Evolutionary conservation across 805 yeast species (phyloP).

Genomic region (Metschnikowia baotianmanensis): DNA sequence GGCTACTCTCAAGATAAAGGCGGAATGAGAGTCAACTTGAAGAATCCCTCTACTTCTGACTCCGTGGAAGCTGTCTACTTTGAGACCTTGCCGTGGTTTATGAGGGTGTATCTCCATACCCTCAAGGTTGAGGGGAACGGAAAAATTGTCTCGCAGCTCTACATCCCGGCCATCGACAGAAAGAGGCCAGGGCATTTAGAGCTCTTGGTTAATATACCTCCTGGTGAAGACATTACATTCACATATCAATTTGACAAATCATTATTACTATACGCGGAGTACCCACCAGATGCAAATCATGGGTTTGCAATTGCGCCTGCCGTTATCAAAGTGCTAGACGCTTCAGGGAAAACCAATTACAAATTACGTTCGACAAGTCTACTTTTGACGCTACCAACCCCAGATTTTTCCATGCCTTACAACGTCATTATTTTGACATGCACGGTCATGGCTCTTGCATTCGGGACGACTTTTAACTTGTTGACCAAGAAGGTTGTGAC

Average conservation of each 20-base stretch:
- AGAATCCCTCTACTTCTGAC: constrained; percentile 54
- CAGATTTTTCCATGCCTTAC: constrained; percentile 98
- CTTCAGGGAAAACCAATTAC: constrained; percentile 31
- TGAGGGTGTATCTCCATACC: constrained; percentile 78
- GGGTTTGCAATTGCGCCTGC: constrained; percentile 96
- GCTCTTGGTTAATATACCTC: constrained; percentile 61
- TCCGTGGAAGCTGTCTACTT: constrained; percentile 57
- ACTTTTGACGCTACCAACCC: constrained; percentile 84
- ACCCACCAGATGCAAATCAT: constrained; percentile 99
- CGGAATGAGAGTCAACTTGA: constrained; percentile 75
- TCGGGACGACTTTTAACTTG: constrained; percentile 82
- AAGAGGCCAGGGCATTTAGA: constrained; percentile 82
- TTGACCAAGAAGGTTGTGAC: constrained; percentile 72
- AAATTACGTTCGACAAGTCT: constrained; percentile 81
- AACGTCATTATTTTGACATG: constrained; percentile 93
- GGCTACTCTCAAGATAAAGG: constrained; percentile 92
- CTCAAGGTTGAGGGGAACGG: constrained; percentile 33
- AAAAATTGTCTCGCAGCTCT: constrained; percentile 52
- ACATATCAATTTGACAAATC: constrained; percentile 86
- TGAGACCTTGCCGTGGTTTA: constrained; percentile 91
- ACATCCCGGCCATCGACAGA: constrained; percentile 78
- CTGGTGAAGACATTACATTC: constrained; percentile 55
- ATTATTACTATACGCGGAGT: constrained; percentile 78
- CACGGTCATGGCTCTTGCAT: constrained; percentile 87
- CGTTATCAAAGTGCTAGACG: constrained; percentile 55